These are phyloP conservation scores for Penicillium frequentans DNA, from an alignment of 2,329 filamentous ascomycete species.

Conservation along the genomic window DNA sequence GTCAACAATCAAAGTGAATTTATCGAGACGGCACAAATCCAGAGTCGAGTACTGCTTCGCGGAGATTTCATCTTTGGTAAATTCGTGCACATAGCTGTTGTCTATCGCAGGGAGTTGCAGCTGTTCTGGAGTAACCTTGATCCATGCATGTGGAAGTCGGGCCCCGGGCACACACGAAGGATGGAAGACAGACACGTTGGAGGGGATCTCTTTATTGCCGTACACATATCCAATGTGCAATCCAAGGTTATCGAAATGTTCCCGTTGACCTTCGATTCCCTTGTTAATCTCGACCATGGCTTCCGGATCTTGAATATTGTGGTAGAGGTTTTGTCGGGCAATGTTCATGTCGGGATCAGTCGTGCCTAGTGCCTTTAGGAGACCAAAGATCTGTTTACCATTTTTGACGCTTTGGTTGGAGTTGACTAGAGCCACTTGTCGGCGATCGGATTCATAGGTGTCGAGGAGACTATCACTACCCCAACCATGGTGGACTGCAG, in stretches of 20 bases:
- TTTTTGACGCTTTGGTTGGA: conserved; percentile 48
- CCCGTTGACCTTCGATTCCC: conserved; percentile 38
- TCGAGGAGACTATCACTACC: conserved; percentile 29
- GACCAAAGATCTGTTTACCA: conserved; percentile 43
- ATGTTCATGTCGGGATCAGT: conserved; percentile 28
- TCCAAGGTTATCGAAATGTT: conserved; percentile 44
- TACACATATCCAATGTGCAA: conserved; percentile 50
- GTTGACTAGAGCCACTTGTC: conserved; percentile 42
- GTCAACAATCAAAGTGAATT: conserved; percentile 4
- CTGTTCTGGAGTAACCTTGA: neutral
- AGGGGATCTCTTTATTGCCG: conserved; percentile 32
- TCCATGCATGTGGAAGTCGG: conserved; percentile 9
- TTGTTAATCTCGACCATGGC: conserved; percentile 7
- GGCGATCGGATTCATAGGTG: conserved; percentile 41
- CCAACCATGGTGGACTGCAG: conserved; percentile 36
- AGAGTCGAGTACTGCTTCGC: conserved; percentile 4
- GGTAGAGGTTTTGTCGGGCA: conserved; percentile 28
- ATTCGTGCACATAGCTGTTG: conserved; percentile 5
- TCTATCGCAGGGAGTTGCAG: neutral
- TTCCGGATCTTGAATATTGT: conserved; percentile 28
- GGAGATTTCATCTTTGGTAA: neutral
- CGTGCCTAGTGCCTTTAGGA: conserved; percentile 42
- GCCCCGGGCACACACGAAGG: conserved; percentile 41
- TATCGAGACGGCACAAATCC: conserved; percentile 2
- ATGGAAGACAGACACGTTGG: conserved; percentile 39